Conservation (phyloP, 345 rosid genomes). For the Eucalyptus albens region DNA sequence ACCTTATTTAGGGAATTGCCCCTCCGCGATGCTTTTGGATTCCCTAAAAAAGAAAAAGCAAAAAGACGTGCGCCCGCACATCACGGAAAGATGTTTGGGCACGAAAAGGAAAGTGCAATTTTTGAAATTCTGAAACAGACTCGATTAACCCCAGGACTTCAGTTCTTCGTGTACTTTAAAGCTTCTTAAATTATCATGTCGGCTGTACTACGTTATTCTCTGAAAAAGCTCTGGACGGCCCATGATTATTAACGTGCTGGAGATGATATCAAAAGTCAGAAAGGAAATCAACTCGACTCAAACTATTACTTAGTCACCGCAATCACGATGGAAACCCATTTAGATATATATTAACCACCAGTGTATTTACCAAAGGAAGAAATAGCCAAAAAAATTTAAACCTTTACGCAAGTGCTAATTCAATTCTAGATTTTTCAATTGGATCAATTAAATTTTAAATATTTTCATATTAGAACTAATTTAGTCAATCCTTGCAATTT, state of each 20-base stretch:
- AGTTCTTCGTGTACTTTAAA: neutral
- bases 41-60: neutral
- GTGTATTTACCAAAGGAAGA: too few species aligned
- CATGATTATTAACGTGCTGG: neutral
- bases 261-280: neutral
- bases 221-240: neutral
- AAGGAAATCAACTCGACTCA: neutral
- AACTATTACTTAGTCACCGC: neutral
- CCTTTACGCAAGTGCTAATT: too few species aligned
- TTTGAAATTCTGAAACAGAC: neutral
- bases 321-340: neutral
- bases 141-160: neutral
- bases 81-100: neutral
- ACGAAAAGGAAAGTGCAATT: neutral
- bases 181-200: neutral
- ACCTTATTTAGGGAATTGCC: neutral
- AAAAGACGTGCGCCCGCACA: neutral
- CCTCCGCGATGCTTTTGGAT: neutral
- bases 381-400: too few species aligned
- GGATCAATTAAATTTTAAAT: too few species aligned
- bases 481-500: too few species aligned
- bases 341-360: too few species aligned
- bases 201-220: neutral
- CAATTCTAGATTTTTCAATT: too few species aligned
- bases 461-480: too few species aligned